Evolutionary conservation across 192 early-diverging fungal genomes (phyloP).

Genomic region (Coemansia sp.): DNA sequence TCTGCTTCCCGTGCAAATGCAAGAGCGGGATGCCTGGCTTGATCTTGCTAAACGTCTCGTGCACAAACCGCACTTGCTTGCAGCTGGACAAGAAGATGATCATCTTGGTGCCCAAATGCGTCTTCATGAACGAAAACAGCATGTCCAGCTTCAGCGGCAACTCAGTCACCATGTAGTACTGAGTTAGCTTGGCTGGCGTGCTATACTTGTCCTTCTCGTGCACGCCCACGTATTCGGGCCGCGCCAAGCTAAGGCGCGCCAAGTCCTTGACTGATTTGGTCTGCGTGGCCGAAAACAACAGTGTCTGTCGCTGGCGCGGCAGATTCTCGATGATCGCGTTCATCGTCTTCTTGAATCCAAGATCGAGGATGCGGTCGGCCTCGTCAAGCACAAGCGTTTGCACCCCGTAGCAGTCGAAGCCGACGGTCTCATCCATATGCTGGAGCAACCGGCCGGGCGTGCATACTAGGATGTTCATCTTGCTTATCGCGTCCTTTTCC

Average conservation of each 20-base stretch:
- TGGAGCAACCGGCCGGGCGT: conserved; percentile 83
- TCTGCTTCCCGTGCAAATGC: conserved; percentile 96
- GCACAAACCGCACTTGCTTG: conserved; percentile 94
- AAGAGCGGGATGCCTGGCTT: conserved; percentile 89
- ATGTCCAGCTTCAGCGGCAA: conserved; percentile 92
- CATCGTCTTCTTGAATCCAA: conserved; percentile 80
- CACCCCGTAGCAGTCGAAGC: conserved; percentile 82
- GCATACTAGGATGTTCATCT: conserved; percentile 81
- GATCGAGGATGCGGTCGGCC: conserved; percentile 82
- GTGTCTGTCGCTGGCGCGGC: conserved; percentile 82
- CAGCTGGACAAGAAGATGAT: conserved; percentile 95
- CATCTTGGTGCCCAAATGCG: conserved; percentile 86
- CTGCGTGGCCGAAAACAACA: conserved; percentile 97
- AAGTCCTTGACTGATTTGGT: conserved; percentile 95
- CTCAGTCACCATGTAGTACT: conserved; percentile 83
- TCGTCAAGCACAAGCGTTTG: conserved; percentile 80
- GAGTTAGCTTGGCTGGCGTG: conserved; percentile 80
- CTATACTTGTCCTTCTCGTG: conserved; percentile 77
- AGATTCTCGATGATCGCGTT: conserved; percentile 84
- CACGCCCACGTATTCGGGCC: conserved; percentile 94
- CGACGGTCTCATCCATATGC: conserved; percentile 89
- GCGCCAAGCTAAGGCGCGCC: conserved; percentile 81
- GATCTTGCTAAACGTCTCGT: conserved; percentile 93
- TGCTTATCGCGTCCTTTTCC: conserved; percentile 67
- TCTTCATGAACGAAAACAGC: conserved; percentile 90